Base-by-base conservation (phyloP, 148 eudicot genomes). In the Chenopodium album region DNA sequence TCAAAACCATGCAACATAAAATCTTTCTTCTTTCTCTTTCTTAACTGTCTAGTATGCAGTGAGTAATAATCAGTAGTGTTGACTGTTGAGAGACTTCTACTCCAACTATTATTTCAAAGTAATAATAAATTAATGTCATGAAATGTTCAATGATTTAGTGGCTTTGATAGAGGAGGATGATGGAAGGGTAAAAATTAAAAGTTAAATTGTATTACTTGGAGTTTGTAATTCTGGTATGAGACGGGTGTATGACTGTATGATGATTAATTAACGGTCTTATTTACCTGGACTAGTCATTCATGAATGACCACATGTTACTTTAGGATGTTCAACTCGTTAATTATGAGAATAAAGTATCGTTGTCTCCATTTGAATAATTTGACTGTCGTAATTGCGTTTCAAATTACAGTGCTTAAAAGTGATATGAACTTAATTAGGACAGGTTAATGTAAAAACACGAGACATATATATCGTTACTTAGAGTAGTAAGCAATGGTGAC, bases 1-100 rank as follows among this genome's bases (percentile, higher is more conserved):
- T 84, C 76, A 84, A 81, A 77, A 69, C 88, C 84, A 86, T 78
- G 88, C 86, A 86, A 41, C 31, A 65, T 65, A 19, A 59, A n/a
- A 71, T 71, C 28, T 31, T 20, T 23, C 31, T 22, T 23, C 31
- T n/a, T 28, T 37, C 44, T 46, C 50, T 71, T 75, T 72, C 85
- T 4, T n/a, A 26, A 22, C 67, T 23, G 72, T 67, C 48, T 56
- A 41, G 7, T 31, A 20, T 46, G 72, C 6, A 4, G n/a, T 34
- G 41, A 19, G 22, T 77, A 64, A 14, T 44, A 64, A 34, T 64
- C 23, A 54, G 75, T 81, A 54, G 75, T 81, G n/a, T 28, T 46
- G 23, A 77, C 56, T 71, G 78, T 37, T 1, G 26, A 26, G 34
- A 20, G 47, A 78, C 31, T 26, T 46, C 3, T 41, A 41, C 44